Conservation (phyloP, 805 yeast species). For the Yarrowia hollandica region DNA sequence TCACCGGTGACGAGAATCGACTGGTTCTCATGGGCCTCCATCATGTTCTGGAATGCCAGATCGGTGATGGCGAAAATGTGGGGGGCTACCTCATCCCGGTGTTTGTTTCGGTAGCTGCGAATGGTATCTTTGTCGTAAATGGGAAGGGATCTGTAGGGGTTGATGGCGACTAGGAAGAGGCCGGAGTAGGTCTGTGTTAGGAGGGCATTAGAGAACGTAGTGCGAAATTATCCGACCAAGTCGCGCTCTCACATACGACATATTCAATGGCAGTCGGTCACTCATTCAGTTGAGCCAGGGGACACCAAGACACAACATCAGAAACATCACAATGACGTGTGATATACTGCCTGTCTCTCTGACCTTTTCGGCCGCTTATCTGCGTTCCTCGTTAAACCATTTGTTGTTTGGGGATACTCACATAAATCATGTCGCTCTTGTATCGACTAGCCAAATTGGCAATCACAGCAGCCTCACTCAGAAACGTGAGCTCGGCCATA, state of each 20-base stretch:
- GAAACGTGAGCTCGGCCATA: constrained; percentile 91
- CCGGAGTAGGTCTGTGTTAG: constrained; percentile 86
- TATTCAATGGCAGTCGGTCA: too few relatives aligned
- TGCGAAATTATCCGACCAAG: too few relatives aligned
- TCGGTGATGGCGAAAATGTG: constrained; percentile 92
- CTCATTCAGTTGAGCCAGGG: too few relatives aligned
- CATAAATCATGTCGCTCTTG: constrained; percentile 62
- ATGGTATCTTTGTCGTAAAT: constrained; percentile 66
- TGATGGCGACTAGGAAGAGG: constrained; percentile 88
- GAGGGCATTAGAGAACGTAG: too few relatives aligned
- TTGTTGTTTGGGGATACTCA: constrained; percentile 32
- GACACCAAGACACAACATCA: too few relatives aligned
- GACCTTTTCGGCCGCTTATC: too few relatives aligned
- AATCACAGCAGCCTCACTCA: constrained; percentile 95
- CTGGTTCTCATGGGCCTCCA: constrained; percentile 72
- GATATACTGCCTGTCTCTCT: too few relatives aligned
- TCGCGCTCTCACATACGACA: too few relatives aligned
- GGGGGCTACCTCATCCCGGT: constrained; percentile 58
- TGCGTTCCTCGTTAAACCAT: too few relatives aligned
- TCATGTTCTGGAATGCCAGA: constrained; percentile 73
- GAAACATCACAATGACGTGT: too few relatives aligned
- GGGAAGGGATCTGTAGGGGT: constrained; percentile 78
- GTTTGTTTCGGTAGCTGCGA: constrained; percentile 53
- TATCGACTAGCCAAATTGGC: constrained; percentile 79
- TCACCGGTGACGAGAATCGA: constrained; percentile 97